These are phyloP conservation scores for Theobroma cacao DNA, from an alignment of 345 rosid genomes.

Conservation along the genomic window DNA sequence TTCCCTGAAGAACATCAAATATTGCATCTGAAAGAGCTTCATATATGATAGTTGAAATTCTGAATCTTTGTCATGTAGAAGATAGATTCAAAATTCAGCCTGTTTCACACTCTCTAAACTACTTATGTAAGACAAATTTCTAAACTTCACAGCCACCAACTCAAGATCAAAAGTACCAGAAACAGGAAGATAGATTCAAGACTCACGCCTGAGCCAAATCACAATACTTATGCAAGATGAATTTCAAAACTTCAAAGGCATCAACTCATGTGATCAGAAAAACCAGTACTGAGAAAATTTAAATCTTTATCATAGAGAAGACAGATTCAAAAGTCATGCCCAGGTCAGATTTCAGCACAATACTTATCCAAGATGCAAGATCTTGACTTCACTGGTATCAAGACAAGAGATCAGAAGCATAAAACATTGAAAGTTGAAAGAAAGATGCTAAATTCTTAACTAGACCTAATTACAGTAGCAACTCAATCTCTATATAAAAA, in stretches of 20 bases:
- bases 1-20: conserved; percentile 62
- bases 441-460: not conserved
- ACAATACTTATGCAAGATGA: not conserved
- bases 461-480: not conserved
- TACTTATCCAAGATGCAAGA: not conserved
- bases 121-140: not conserved
- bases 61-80: not conserved
- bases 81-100: conserved; percentile 13
- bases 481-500: not conserved
- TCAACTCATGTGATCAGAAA: not conserved
- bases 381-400: not conserved
- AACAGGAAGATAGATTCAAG: conserved; percentile 6
- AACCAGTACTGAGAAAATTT: not conserved
- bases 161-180: not conserved
- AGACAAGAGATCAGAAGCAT: not conserved
- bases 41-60: not conserved
- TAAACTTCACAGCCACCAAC: not conserved
- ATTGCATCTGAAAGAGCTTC: conserved; percentile 9
- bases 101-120: not conserved
- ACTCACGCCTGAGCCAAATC: not conserved
- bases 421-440: not conserved
- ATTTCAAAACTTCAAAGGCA: not conserved
- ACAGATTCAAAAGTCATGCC: conserved; percentile 9
- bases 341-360: not conserved
- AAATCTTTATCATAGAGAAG: not conserved